Evolutionary conservation across 164 flowering plant genomes (phyloP), one percentile per base, ranked within the genome.

Genomic region (Berberis thunbergii): DNA sequence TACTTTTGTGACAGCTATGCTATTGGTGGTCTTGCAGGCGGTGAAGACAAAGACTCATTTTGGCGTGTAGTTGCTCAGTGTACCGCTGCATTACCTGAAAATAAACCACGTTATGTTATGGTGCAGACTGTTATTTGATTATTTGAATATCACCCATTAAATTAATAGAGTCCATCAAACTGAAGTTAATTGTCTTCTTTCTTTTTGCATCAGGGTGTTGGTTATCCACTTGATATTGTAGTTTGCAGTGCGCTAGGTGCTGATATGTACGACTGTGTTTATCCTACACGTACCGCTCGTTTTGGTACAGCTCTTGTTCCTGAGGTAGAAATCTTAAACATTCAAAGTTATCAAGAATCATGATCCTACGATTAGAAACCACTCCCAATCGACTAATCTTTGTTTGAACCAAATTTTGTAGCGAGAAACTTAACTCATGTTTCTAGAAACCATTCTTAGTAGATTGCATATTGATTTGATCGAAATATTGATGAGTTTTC

Each of bases 51-150:
- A 78, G 93, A 94, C 65, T 91, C 97, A 71, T 94, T 91, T 79
- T 94, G 99, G 97, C 96, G 97, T 63, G 90, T 91, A 76, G 98
- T 94, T 76, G 96, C 96, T 62, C 99, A 87, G 71, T 94, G 97
- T 63, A 89, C 96, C 67, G 96, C 95, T 67, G 80, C 91, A 45
- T 67, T 94, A 65, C 97, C 97, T 42, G 97, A 94, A 69, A 82
- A 91, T 77, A 94, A 94, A 76, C 99, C 99, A 49, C 87, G 97
- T 75, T 94, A 94, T 83, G 97, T 94, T 41, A 94, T 94, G 97
- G 99, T 91, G 76, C 38, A 43, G 44, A 52, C n/a, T 10, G n/a
- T 6, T 1, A 10, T 6, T 52, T 1, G 4, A 52, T 10, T 7
- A 12, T 52, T 10, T 7, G 13, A 52, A 52, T 50, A 50, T 52